These are phyloP conservation scores for Phytopythium boreale DNA, from an alignment of 352 stramenopile species.

Conservation along the genomic window DNA sequence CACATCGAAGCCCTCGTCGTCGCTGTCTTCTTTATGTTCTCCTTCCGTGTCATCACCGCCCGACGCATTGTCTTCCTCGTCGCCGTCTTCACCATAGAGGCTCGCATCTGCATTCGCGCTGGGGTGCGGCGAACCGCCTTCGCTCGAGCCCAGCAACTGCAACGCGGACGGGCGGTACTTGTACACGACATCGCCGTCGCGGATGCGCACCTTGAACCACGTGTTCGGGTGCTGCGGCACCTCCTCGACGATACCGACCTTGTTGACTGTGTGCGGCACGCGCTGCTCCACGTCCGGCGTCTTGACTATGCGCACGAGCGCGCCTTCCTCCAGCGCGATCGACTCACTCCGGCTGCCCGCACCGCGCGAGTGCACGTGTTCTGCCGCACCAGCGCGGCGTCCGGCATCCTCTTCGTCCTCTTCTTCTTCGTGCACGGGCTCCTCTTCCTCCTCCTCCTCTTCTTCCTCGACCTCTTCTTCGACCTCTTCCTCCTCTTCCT, in stretches of 20 bases:
- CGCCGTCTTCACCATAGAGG: slow-evolving; percentile 19
- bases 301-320: slow-evolving; percentile 65
- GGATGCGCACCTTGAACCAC: slow-evolving; percentile 85
- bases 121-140: slow-evolving; percentile 15
- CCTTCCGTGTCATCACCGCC: slow-evolving; percentile 31
- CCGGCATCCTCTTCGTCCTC: slow-evolving; percentile 23
- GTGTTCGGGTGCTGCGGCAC: slow-evolving; percentile 82
- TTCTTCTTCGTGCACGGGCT: slow-evolving; percentile 14
- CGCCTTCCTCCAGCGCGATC: slow-evolving; percentile 49
- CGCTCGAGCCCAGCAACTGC: slow-evolving; percentile 42
- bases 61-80: slow-evolving; percentile 20
- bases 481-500: slow-evolving; percentile 37
- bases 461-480: slow-evolving; percentile 23
- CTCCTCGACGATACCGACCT: slow-evolving; percentile 81
- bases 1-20: slow-evolving; percentile 37
- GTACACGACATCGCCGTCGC: slow-evolving; percentile 83
- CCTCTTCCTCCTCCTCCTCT: slow-evolving; percentile 45
- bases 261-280: slow-evolving; percentile 74
- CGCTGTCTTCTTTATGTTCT: slow-evolving; percentile 43
- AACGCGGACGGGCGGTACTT: slow-evolving; percentile 83
- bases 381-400: neutral
- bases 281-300: slow-evolving; percentile 82
- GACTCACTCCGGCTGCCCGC: slow-evolving; percentile 26
- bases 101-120: slow-evolving; percentile 18
- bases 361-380: neutral